Conservation (phyloP, 257 asterid genomes). For the Anisodus tanguticus region DNA sequence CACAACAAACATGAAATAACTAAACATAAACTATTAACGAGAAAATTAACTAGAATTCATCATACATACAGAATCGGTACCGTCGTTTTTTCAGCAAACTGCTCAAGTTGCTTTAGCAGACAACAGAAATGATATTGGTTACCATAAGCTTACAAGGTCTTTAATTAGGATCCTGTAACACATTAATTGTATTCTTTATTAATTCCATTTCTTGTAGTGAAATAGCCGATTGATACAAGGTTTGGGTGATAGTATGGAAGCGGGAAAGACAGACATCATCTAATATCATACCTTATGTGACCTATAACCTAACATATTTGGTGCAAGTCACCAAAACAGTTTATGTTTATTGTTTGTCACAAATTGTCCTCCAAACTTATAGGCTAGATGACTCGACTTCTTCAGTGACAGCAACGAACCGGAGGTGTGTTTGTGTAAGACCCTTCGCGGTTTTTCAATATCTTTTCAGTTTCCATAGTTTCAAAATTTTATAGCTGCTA, state of each 20-base stretch:
- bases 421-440: neutral
- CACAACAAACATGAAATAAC: conserved; percentile 13
- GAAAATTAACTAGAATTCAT: neutral
- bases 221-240: neutral
- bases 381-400: neutral
- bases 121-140: neutral
- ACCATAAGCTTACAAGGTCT: neutral
- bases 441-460: neutral
- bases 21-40: neutral
- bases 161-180: neutral
- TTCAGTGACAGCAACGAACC: neutral
- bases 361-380: neutral
- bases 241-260: neutral
- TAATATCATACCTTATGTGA: neutral
- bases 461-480: conserved; percentile 4
- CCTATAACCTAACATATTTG: neutral
- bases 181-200: neutral
- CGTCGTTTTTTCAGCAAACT: neutral
- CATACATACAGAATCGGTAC: neutral
- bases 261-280: neutral
- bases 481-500: neutral
- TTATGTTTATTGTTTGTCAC: neutral
- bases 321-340: neutral
- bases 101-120: neutral
- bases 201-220: neutral